phyloP scores from a whole-genome alignment of 2,329 filamentous ascomycete genomes.

The Diaporthe amygdali region DNA sequence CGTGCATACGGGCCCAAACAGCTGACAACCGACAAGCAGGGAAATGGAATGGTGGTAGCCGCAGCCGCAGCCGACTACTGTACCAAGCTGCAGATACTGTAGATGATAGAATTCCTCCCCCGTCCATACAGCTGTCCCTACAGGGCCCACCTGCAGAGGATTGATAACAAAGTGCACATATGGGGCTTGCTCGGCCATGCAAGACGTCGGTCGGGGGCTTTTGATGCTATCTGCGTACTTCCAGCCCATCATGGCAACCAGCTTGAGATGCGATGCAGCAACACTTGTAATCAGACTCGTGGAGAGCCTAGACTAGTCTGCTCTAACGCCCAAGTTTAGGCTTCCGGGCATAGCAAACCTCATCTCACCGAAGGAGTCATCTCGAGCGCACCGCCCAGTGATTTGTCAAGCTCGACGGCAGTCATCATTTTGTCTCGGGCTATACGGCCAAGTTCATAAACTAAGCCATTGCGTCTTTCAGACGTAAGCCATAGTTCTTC shows the following conservation, averaged over 20 bases:
- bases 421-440: too few relatives aligned
- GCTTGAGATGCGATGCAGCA: neutral
- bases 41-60: neutral
- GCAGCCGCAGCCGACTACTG: conserved; percentile 9
- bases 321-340: too few relatives aligned
- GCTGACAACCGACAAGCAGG: neutral
- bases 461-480: too few relatives aligned
- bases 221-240: neutral
- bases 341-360: too few relatives aligned
- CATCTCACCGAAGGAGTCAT: too few relatives aligned
- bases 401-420: too few relatives aligned
- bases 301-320: too few relatives aligned
- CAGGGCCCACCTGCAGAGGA: neutral
- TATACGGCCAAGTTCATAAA: too few relatives aligned
- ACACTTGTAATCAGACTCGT: neutral
- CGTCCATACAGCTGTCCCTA: neutral
- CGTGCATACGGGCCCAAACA: neutral
- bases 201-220: neutral
- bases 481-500: too few relatives aligned
- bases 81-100: neutral
- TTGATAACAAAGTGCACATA: conserved; percentile 9
- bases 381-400: too few relatives aligned
- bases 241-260: neutral
- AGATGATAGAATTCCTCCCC: too few relatives aligned
- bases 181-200: neutral